Evolutionary conservation across 2,329 filamentous ascomycete species (phyloP).

Genomic region (Triangularia verruculosa): DNA sequence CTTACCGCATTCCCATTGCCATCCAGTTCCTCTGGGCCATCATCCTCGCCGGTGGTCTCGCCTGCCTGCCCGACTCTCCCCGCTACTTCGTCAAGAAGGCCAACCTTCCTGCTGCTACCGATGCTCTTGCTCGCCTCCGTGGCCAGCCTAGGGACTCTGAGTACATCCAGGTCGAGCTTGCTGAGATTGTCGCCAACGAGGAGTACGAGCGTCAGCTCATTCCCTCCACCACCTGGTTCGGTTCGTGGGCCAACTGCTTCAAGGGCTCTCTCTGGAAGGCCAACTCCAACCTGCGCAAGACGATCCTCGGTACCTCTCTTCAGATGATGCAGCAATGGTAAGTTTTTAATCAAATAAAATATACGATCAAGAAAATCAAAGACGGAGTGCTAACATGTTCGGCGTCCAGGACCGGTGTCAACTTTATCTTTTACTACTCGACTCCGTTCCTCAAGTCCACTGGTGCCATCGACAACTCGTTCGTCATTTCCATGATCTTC

Average conservation of each 20-base stretch:
- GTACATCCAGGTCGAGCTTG: constrained; percentile 74
- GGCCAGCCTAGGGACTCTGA: constrained; percentile 70
- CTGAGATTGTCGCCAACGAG: constrained; percentile 86
- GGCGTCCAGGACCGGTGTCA: constrained; percentile 67
- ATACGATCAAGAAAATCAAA: background rate
- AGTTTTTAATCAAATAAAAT: constrained; percentile 12
- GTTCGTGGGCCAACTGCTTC: constrained; percentile 68
- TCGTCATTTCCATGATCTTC: constrained; percentile 81
- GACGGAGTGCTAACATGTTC: background rate
- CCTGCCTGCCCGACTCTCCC: constrained; percentile 80
- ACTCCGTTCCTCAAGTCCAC: constrained; percentile 80
- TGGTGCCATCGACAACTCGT: constrained; percentile 71
- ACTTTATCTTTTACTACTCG: constrained; percentile 89
- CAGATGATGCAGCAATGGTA: constrained; percentile 77
- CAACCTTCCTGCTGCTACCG: constrained; percentile 61
- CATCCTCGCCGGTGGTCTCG: constrained; percentile 68
- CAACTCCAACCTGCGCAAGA: constrained; percentile 67
- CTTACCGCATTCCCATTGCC: constrained; percentile 77
- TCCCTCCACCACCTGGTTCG: constrained; percentile 61
- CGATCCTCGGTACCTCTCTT: constrained; percentile 67
- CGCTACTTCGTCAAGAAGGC: constrained; percentile 82
- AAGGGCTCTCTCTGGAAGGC: constrained; percentile 60
- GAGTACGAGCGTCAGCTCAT: constrained; percentile 75
- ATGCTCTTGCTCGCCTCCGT: constrained; percentile 64
- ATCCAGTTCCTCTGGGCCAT: constrained; percentile 80